These are phyloP conservation scores for Boletus mariae DNA, from an alignment of 1,284 basidiomycete species.

Conservation along the genomic window DNA sequence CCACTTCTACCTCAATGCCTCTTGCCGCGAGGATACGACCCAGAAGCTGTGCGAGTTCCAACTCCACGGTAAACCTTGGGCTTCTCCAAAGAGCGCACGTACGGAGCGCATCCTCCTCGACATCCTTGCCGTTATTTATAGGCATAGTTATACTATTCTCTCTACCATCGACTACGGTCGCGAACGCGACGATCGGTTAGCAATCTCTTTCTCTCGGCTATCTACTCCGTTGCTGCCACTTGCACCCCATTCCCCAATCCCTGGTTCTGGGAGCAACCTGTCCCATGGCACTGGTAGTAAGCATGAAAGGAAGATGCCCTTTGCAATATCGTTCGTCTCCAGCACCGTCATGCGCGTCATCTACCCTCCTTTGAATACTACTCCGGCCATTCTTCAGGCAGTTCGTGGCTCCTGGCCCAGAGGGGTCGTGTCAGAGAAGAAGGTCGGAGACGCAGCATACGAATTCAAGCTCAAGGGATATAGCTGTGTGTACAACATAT, in stretches of 20 bases:
- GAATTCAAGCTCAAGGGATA: constrained; percentile 81
- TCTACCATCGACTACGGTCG: constrained; percentile 74
- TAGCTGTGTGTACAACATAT: constrained; percentile 50
- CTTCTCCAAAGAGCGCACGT: constrained; percentile 56
- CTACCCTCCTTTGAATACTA: constrained; percentile 65
- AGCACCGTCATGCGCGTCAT: constrained; percentile 67
- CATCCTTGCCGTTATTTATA: constrained; percentile 59
- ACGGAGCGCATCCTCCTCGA: constrained; percentile 69
- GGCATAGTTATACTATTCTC: constrained; percentile 59
- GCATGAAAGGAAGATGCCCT: constrained; percentile 45
- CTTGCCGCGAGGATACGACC: constrained; percentile 51
- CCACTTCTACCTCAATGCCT: constrained; percentile 40
- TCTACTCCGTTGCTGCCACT: constrained; percentile 25
- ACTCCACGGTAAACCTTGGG: constrained; percentile 68
- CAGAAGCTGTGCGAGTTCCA: constrained; percentile 63
- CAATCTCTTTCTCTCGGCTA: constrained; percentile 63
- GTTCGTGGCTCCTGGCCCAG: constrained; percentile 74
- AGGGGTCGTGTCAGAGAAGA: constrained; percentile 73
- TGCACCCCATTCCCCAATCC: constrained; percentile 34
- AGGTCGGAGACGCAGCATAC: constrained; percentile 62
- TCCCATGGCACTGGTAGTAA: constrained; percentile 35
- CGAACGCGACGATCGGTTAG: constrained; percentile 67
- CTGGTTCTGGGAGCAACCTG: constrained; percentile 37
- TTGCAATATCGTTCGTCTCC: constrained; percentile 72
- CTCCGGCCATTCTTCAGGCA: constrained; percentile 75